Base-by-base conservation (phyloP, 169 alveolate species). In the Plasmodium fragile region DNA sequence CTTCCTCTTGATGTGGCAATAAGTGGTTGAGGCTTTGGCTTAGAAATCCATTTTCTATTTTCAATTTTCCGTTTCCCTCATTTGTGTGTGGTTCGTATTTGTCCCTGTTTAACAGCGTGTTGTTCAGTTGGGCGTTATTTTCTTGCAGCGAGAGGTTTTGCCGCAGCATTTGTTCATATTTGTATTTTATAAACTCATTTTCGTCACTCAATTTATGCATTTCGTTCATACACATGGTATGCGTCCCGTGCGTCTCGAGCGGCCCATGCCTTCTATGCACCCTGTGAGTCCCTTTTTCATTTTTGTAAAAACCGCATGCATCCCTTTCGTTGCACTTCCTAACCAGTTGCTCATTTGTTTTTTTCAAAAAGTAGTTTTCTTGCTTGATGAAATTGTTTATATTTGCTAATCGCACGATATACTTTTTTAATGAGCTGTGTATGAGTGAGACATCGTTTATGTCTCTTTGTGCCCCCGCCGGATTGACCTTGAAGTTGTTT, bases 111-210 rank as follows among this genome's bases (percentile, higher is more conserved):
- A 87, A 52, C 52, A 77, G 39, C n/a, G 78, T 22, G 18, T 79
- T 53, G 71, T 87, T 87, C 70, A 87, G 45, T 55, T 87, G 75
- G 4, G 13, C 39, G 45, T 87, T 77, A 13, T 77, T 59, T 77
- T 80, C 59, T 59, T 77, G 75, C 70, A 87, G 80, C 41, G 89
- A 55, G 69, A 77, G 13, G 52, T 87, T 77, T 45, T 87, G 41
- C 49, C 93, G 78, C n/a, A 87, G 36, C 75, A 87, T 43, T 77
- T 87, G 78, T 75, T 87, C 82, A 53, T 55, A 71, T 53, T 87
- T 75, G 49, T 87, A 78, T 78, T 87, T 87, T 8, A 87, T 77
- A 71, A 87, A 87, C 30, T 87, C 93, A 41, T 87, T 87, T 87
- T 87, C 89, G 30, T 87, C 70, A 49, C 81, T 87, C 53, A 87